These are phyloP conservation scores for Tribonema minus DNA, from an alignment of 108 stramenopile genomes.

Conservation along the genomic window DNA sequence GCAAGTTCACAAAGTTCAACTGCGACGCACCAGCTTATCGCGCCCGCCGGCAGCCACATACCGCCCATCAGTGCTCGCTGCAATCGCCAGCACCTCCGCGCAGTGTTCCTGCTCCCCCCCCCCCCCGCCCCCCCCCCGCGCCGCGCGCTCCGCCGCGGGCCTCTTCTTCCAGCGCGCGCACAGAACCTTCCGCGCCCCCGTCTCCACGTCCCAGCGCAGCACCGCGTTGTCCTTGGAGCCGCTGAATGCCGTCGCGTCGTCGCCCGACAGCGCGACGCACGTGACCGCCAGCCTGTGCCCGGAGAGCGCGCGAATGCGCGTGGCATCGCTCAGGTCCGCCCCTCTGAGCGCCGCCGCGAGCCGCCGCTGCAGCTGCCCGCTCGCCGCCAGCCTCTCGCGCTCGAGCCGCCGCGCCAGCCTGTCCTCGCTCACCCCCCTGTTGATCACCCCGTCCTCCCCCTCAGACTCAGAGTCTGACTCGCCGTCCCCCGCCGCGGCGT, in stretches of 20 bases:
- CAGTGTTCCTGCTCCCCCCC: constrained; percentile 26
- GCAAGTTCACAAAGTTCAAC: no score
- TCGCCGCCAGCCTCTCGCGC: not conserved
- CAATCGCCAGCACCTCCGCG: constrained; percentile 71
- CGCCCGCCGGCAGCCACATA: constrained; percentile 82
- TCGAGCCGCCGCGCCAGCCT: constrained; percentile 1
- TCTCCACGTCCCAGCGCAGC: constrained; percentile 81
- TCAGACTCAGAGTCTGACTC: not conserved
- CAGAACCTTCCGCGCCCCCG: constrained; percentile 42
- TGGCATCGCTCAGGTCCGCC: not conserved
- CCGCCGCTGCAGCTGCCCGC: not conserved
- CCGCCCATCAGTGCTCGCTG: constrained; percentile 82
- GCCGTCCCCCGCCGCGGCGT: not conserved
- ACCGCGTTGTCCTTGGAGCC: constrained; percentile 94
- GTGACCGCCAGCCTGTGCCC: constrained; percentile 63
- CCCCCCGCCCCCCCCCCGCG: constrained; percentile 11
- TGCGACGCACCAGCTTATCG: constrained; percentile 70
- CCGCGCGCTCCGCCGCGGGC: no score
- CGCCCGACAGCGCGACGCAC: constrained; percentile 70
- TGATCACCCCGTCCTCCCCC: not conserved
- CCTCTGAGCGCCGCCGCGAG: constrained; percentile 34
- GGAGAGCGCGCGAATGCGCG: constrained; percentile 5
- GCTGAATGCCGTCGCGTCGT: constrained; percentile 62
- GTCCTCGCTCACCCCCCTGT: not conserved
- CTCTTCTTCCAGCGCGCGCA: constrained; percentile 28